Percentiles rank a stretch among this genome's conserved stretches.
Conservation (phyloP, 768 basidiomycete genomes). For the Arthromyces matolae region DNA sequence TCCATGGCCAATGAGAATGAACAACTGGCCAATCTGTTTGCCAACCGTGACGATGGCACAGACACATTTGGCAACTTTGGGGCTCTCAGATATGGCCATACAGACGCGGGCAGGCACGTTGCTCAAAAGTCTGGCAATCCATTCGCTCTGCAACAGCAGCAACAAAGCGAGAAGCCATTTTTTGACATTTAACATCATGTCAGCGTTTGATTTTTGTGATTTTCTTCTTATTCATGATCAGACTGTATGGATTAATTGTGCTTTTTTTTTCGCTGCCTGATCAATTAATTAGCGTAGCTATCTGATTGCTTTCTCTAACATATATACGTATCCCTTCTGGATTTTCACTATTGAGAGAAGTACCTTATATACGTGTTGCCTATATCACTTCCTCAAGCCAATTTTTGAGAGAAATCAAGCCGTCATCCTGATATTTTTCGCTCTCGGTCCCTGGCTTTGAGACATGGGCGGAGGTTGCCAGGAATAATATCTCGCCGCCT, state of each 20-base stretch:
- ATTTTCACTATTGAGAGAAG: no score
- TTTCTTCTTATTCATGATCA: neutral
- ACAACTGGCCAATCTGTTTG: conserved; percentile 79
- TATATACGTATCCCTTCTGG: no score
- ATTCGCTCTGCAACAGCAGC: conserved; percentile 58
- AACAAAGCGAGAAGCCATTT: conserved; percentile 68
- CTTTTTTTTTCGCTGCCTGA: neutral
- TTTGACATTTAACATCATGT: conserved; percentile 55
- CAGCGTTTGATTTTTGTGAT: neutral
- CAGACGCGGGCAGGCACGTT: conserved; percentile 45
- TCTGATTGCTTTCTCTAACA: no score
- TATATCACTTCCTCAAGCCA: conserved; percentile 48
- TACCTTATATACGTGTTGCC: no score
- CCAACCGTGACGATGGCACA: conserved; percentile 85
- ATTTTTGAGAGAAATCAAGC: conserved; percentile 40
- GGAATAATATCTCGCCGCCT: conserved; percentile 71
- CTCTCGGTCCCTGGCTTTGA: conserved; percentile 23
- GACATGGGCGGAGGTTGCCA: conserved; percentile 51
- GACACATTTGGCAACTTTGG: conserved; percentile 97
- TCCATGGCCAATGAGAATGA: conserved; percentile 55
- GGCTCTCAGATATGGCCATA: conserved; percentile 62
- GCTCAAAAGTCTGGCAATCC: conserved; percentile 60
- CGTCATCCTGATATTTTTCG: conserved; percentile 36
- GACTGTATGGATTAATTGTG: no score
- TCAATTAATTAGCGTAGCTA: neutral